Percentiles rank a stretch among this genome's conserved stretches.
Evolutionary conservation across 169 alveolate genomes (phyloP).

Genomic region (Sarcocystis neurona): DNA sequence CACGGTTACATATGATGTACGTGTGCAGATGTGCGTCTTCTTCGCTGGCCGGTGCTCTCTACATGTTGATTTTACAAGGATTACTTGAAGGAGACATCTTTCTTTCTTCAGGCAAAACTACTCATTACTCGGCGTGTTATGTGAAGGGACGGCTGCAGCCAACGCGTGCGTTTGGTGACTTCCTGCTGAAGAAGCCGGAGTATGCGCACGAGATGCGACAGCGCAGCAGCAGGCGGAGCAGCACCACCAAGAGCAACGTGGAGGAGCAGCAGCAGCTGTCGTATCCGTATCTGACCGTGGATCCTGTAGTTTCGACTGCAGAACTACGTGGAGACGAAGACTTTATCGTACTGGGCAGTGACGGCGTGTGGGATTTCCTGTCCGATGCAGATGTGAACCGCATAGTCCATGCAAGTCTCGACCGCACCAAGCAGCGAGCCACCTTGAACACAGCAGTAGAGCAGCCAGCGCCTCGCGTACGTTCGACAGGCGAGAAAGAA

Average conservation of each 20-base stretch:
- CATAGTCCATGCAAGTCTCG: constrained; percentile 26
- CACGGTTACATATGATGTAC: too few relatives aligned
- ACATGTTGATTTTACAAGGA: neutral
- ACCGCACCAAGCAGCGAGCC: constrained; percentile 32
- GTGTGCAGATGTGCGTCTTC: neutral
- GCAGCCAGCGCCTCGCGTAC: neutral
- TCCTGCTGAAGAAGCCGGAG: constrained; percentile 63
- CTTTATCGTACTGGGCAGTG: constrained; percentile 70
- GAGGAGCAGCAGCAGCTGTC: constrained; percentile 39
- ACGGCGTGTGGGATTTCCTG: constrained; percentile 75
- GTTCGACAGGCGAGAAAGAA: neutral
- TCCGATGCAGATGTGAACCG: constrained; percentile 63
- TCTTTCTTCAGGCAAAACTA: neutral
- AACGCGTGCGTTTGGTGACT: constrained; percentile 77
- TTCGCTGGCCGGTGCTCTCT: too few relatives aligned
- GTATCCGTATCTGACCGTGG: constrained; percentile 72
- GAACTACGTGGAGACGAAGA: constrained; percentile 62
- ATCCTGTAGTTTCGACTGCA: constrained; percentile 64
- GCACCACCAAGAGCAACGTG: constrained; percentile 30
- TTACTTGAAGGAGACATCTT: too few relatives aligned
- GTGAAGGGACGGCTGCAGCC: constrained; percentile 79
- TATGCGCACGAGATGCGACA: constrained; percentile 59
- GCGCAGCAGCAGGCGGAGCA: constrained; percentile 39
- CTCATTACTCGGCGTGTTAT: constrained; percentile 61
- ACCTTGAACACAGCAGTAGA: neutral